Conservation (phyloP, 2,329 filamentous ascomycete genomes). For the Clonostachys solani region DNA sequence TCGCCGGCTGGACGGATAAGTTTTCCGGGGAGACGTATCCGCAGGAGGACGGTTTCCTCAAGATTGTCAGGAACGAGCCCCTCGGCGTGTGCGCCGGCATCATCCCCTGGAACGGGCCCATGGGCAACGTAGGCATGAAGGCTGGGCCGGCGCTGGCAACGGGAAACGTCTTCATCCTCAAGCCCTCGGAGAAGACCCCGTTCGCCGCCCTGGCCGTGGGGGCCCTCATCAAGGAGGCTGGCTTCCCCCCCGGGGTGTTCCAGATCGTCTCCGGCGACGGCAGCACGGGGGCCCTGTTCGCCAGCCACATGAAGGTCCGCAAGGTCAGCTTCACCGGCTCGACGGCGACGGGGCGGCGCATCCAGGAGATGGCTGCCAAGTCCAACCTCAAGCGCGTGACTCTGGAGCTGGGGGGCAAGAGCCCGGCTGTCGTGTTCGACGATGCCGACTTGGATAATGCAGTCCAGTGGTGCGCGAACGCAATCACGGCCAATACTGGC, state of each 20-base stretch:
- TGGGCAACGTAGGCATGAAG: conserved; percentile 25
- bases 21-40: conserved; percentile 29
- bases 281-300: conserved; percentile 15
- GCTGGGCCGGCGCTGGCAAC: conserved; percentile 32
- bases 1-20: conserved; percentile 30
- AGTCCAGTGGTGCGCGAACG: conserved; percentile 27
- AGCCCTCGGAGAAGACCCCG: conserved; percentile 37
- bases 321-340: conserved; percentile 73
- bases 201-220: conserved; percentile 25
- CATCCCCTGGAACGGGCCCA: conserved; percentile 50
- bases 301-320: conserved; percentile 14
- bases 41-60: conserved; percentile 38
- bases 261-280: conserved; percentile 36
- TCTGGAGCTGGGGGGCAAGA: conserved; percentile 70
- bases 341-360: conserved; percentile 60
- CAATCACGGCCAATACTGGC: conserved; percentile 66
- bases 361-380: conserved; percentile 57
- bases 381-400: conserved; percentile 67
- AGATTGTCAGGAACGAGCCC: conserved; percentile 28
- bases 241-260: conserved; percentile 36
- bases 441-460: conserved; percentile 62
- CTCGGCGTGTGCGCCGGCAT: conserved; percentile 24
- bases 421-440: conserved; percentile 59
- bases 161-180: conserved; percentile 37
- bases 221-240: conserved; percentile 27